A percentile compares a stretch with the other conserved stretches of the same genome.
phyloP scores from a whole-genome alignment of 345 rosid genomes.

The Carallia pectinifolia region DNA sequence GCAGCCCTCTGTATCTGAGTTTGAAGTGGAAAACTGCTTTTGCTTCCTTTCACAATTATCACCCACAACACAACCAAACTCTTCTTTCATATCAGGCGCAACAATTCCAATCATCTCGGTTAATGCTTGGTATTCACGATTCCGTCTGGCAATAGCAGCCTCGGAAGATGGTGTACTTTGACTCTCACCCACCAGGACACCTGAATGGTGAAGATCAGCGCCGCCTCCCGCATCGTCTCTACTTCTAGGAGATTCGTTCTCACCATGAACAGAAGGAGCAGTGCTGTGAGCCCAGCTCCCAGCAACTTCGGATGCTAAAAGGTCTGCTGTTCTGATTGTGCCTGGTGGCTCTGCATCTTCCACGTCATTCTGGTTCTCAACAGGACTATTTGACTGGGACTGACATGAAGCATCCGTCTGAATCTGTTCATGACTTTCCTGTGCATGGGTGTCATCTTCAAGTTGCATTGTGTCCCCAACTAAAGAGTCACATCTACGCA shows the following conservation, averaged over 20 bases:
- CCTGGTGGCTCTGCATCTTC: constrained; percentile 68
- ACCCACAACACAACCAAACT: constrained; percentile 34
- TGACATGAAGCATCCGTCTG: constrained; percentile 21
- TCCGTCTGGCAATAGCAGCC: constrained; percentile 28
- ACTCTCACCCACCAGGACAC: constrained; percentile 49
- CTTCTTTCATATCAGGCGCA: constrained; percentile 58
- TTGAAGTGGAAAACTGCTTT: constrained; percentile 38
- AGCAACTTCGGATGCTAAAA: constrained; percentile 77
- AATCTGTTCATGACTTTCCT: constrained; percentile 42
- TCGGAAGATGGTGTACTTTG: constrained; percentile 52
- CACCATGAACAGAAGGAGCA: constrained; percentile 77
- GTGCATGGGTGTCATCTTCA: constrained; percentile 58
- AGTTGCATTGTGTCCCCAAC: constrained; percentile 84
- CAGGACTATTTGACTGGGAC: constrained; percentile 33
- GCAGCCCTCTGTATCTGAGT: constrained; percentile 59
- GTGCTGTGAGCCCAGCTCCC: constrained; percentile 92
- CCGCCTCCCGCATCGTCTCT: constrained; percentile 45
- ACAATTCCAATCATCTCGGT: constrained; percentile 65
- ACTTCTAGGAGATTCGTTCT: constrained; percentile 56
- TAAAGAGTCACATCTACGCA: constrained; percentile 35
- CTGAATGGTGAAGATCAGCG: constrained; percentile 40
- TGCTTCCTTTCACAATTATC: constrained; percentile 29
- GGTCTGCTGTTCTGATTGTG: constrained; percentile 71
- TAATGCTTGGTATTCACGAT: constrained; percentile 43
- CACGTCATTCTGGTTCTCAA: constrained; percentile 32